phyloP scores from a whole-genome alignment of 164 flowering plant species.

The Sedum album region DNA sequence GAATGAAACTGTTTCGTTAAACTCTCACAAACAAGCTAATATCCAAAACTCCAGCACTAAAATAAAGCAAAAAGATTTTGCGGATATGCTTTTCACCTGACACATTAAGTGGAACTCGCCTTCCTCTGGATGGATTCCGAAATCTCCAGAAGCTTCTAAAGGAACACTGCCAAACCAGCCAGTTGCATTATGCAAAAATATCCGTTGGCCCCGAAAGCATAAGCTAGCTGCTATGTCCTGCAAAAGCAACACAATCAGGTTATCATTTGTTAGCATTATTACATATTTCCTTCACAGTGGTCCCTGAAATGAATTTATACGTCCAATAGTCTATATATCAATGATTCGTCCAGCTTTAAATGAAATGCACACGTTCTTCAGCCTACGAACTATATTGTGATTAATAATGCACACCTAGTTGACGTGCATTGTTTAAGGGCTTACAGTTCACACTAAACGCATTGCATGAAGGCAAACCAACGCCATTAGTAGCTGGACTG shows the following conservation, averaged over 20 bases:
- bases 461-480: background rate
- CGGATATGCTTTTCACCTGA: conserved; percentile 40
- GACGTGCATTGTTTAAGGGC: background rate
- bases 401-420: background rate
- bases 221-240: conserved; percentile 65
- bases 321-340: background rate
- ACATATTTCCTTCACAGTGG: background rate
- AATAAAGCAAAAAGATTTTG: background rate
- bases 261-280: background rate
- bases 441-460: background rate
- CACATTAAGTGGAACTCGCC: conserved; percentile 98
- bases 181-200: conserved; percentile 79
- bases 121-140: conserved; percentile 94
- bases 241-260: conserved; percentile 7
- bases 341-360: no score
- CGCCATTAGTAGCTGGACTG: background rate
- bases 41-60: background rate
- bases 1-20: background rate
- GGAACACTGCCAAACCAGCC: conserved; percentile 96
- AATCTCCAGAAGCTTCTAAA: conserved; percentile 95
- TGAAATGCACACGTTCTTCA: background rate
- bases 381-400: background rate
- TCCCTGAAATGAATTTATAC: background rate
- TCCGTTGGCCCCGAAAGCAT: conserved; percentile 83
- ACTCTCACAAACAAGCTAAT: background rate